Conservation (phyloP, 1,284 basidiomycete species). For the Leccinum pachyderme region DNA sequence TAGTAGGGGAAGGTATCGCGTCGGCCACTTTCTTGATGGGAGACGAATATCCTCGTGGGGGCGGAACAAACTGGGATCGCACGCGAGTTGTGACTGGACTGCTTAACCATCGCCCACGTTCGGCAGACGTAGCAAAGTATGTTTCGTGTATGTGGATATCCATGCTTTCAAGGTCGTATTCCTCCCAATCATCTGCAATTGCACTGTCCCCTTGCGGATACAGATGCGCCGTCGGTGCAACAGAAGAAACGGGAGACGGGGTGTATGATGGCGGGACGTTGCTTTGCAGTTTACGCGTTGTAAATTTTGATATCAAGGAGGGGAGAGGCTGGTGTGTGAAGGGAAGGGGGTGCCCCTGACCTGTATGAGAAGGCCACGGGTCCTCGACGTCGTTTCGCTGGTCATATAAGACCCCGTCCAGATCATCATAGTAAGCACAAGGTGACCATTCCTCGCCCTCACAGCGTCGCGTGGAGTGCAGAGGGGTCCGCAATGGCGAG, state of each 20-base stretch:
- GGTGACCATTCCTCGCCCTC: constrained; percentile 7
- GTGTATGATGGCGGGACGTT: not conserved
- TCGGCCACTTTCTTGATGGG: constrained; percentile 32
- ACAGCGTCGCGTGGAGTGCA: constrained; percentile 6
- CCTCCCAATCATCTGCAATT: constrained; percentile 23
- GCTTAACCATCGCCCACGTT: constrained; percentile 51
- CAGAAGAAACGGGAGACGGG: constrained; percentile 1
- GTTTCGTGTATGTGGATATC: constrained; percentile 41
- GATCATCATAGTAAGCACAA: constrained; percentile 1
- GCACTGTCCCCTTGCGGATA: constrained; percentile 13
- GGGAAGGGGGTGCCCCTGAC: not conserved
- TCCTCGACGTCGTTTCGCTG: not conserved
- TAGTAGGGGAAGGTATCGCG: not conserved
- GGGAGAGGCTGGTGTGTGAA: constrained; percentile 16
- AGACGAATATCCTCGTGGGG: constrained; percentile 36
- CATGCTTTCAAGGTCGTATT: constrained; percentile 35
- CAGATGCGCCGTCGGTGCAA: not conserved
- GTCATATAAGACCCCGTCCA: not conserved
- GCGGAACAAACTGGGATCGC: constrained; percentile 16
- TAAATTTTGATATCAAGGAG: constrained; percentile 19
- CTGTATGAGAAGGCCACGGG: constrained; percentile 4
- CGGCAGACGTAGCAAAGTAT: constrained; percentile 49
- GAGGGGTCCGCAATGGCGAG: constrained; percentile 17
- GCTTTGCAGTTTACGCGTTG: constrained; percentile 1
- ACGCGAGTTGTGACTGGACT: constrained; percentile 39